Conservation (phyloP, 2,329 filamentous ascomycete genomes). For the Fusarium sp. region DNA sequence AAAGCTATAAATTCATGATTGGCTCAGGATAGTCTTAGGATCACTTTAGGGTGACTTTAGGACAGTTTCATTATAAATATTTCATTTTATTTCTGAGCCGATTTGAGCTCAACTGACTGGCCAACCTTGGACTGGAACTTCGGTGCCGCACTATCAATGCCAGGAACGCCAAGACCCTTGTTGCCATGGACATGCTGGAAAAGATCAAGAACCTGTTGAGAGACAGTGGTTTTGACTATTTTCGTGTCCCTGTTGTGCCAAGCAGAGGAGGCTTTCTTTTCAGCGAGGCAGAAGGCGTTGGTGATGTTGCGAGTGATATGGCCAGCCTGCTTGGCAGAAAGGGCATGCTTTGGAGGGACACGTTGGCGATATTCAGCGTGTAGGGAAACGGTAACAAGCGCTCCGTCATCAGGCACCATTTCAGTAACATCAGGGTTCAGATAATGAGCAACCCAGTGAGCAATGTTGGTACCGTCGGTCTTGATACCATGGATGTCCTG, state of each 20-base stretch:
- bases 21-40: neutral
- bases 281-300: neutral
- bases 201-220: no score
- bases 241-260: no score
- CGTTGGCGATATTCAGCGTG: neutral
- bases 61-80: neutral
- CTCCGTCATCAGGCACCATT: neutral
- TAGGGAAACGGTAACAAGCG: neutral
- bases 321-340: neutral
- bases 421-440: neutral
- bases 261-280: neutral
- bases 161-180: no score
- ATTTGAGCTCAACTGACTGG: no score
- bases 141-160: no score
- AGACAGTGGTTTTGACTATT: no score
- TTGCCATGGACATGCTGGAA: no score
- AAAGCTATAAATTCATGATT: neutral
- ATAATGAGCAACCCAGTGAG: neutral
- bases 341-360: neutral
- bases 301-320: neutral
- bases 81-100: neutral
- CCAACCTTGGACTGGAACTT: no score
- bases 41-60: neutral
- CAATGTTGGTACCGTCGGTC: neutral
- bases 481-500: neutral